Evolutionary conservation across 129 eudicot genomes (phyloP).

Genomic region (Rutidosis leptorrhynchoides): DNA sequence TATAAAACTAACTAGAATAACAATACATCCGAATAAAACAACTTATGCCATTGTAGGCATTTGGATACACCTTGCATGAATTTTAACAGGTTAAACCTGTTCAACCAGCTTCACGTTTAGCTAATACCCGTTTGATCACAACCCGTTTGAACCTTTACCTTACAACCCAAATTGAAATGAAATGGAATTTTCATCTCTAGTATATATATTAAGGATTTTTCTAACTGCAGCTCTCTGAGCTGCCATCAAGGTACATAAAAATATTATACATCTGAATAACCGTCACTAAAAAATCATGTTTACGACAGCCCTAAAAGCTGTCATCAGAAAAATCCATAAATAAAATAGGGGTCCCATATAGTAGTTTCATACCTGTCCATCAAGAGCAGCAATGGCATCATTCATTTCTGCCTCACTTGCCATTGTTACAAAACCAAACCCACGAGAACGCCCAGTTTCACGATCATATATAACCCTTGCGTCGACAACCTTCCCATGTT

Average conservation of each 20-base stretch:
- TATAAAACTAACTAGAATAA: background rate
- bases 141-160: background rate
- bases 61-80: background rate
- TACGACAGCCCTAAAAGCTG: too few species aligned
- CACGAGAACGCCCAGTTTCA: slow-evolving; percentile 66
- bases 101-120: background rate
- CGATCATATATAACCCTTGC: slow-evolving; percentile 57
- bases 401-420: slow-evolving; percentile 54
- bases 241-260: too few species aligned
- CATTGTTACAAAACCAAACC: slow-evolving; percentile 65
- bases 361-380: slow-evolving; percentile 51
- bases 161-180: background rate
- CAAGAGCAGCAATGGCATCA: slow-evolving; percentile 65
- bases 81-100: background rate
- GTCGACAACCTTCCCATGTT: slow-evolving; percentile 56
- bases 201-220: too few species aligned
- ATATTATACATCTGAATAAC: too few species aligned
- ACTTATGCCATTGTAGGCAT: background rate
- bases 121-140: background rate
- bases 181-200: background rate
- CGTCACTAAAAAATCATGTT: too few species aligned
- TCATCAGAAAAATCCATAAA: too few species aligned
- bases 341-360: background rate
- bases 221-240: too few species aligned
- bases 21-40: background rate